Conservation (phyloP, 768 basidiomycete species). For the Mrakia blollopis region DNA sequence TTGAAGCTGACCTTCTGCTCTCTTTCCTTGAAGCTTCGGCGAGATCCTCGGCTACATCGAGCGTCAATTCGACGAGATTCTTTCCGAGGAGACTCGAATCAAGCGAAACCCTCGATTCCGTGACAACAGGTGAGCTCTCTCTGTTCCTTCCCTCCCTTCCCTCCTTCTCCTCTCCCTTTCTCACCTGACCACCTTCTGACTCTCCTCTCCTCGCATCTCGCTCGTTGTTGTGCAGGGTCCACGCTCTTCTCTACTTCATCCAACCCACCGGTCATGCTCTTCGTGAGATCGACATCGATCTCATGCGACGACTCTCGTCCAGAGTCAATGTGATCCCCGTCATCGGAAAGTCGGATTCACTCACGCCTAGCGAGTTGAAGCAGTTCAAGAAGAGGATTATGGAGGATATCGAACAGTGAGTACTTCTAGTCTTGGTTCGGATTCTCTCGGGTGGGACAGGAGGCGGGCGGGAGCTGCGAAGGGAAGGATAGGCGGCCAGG, state of each 20-base stretch:
- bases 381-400: conserved; percentile 98
- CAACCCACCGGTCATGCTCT: conserved; percentile 94
- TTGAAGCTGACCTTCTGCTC: conserved; percentile 4
- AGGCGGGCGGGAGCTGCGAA: neutral
- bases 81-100: conserved; percentile 97
- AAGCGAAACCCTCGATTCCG: conserved; percentile 99
- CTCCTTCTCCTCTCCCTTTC: neutral
- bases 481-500: neutral
- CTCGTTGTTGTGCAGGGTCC: conserved; percentile 49
- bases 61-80: conserved; percentile 96
- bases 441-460: conserved; percentile 50
- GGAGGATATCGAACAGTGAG: conserved; percentile 99
- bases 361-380: conserved; percentile 86
- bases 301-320: conserved; percentile 96
- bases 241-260: conserved; percentile 96
- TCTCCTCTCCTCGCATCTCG: neutral
- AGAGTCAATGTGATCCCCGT: conserved; percentile 99
- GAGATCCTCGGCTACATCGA: conserved; percentile 96
- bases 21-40: conserved; percentile 63
- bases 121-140: conserved; percentile 60
- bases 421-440: conserved; percentile 96
- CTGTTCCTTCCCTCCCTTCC: neutral
- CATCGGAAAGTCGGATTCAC: conserved; percentile 86
- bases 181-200: neutral
- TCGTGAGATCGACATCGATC: conserved; percentile 97